Conservation (phyloP, 2,329 filamentous ascomycete genomes). For the Sporothrix humicola region DNA sequence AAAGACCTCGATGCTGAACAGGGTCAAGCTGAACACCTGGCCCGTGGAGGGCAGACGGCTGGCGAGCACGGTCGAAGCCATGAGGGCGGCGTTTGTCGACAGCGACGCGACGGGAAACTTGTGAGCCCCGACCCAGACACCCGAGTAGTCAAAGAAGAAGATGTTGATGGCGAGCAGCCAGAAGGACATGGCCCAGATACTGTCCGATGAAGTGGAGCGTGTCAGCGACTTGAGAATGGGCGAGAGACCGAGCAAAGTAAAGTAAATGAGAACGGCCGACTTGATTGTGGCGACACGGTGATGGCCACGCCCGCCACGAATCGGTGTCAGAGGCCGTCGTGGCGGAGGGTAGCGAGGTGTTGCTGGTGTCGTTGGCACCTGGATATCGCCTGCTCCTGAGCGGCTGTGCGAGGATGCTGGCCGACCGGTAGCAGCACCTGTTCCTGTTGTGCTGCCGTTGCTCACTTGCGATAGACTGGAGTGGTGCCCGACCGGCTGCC, state of each 20-base stretch:
- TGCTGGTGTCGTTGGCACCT: conserved; percentile 40
- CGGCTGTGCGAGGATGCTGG: conserved; percentile 20
- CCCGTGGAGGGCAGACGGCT: conserved; percentile 87
- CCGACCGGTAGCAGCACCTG: background rate
- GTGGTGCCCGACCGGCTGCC: background rate
- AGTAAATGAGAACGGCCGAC: conserved; percentile 91
- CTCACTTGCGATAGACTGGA: conserved; percentile 21
- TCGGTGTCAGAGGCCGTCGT: conserved; percentile 43
- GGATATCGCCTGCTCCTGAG: background rate
- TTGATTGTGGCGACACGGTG: conserved; percentile 79
- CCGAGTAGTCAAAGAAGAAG: conserved; percentile 96
- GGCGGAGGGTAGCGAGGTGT: conserved; percentile 41
- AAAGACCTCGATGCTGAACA: conserved; percentile 97
- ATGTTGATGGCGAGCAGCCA: conserved; percentile 95
- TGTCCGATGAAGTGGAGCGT: conserved; percentile 86
- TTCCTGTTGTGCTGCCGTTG: background rate
- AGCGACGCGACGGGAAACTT: conserved; percentile 73
- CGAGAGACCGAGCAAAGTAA: conserved; percentile 85
- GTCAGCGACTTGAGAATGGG: conserved; percentile 98
- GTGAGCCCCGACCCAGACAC: conserved; percentile 56
- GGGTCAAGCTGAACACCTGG: conserved; percentile 90
- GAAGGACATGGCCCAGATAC: conserved; percentile 95
- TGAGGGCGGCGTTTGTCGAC: conserved; percentile 93
- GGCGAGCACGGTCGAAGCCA: conserved; percentile 93
- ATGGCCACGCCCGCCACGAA: conserved; percentile 52